phyloP scores from a whole-genome alignment of 805 yeast genomes.

The Hanseniaspora lindneri region DNA sequence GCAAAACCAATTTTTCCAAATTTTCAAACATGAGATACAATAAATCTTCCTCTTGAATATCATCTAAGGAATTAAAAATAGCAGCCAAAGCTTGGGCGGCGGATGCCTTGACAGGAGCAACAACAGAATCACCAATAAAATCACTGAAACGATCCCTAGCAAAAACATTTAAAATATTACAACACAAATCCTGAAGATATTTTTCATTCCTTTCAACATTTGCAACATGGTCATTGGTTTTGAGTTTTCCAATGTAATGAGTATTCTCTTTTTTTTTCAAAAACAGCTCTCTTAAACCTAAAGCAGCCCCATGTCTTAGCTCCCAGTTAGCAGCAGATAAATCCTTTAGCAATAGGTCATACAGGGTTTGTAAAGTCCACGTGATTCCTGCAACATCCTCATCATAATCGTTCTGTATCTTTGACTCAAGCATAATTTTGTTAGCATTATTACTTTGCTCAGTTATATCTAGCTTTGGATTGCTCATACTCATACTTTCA shows the following conservation, averaged over 20 bases:
- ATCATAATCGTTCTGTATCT: slow-evolving; percentile 58
- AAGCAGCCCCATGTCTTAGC: slow-evolving; percentile 85
- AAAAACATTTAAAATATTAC: slow-evolving; percentile 71
- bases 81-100: slow-evolving; percentile 93
- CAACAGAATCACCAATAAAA: slow-evolving; percentile 92
- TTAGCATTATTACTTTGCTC: slow-evolving; percentile 61
- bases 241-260: slow-evolving; percentile 67
- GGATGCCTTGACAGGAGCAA: slow-evolving; percentile 95
- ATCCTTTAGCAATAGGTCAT: slow-evolving; percentile 66
- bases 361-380: slow-evolving; percentile 93
- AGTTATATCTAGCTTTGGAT: slow-evolving; percentile 50
- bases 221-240: slow-evolving; percentile 46
- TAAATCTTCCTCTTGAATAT: slow-evolving; percentile 31
- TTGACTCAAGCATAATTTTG: slow-evolving; percentile 75
- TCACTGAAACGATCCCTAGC: slow-evolving; percentile 94
- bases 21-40: slow-evolving; percentile 44
- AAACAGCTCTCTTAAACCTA: slow-evolving; percentile 66
- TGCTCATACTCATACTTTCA: slow-evolving; percentile 21
- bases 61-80: slow-evolving; percentile 56
- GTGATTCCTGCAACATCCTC: slow-evolving; percentile 60
- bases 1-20: slow-evolving; percentile 58
- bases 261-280: slow-evolving; percentile 66
- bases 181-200: slow-evolving; percentile 78
- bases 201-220: slow-evolving; percentile 54
- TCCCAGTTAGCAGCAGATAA: slow-evolving; percentile 86